phyloP scores from a whole-genome alignment of 1,284 basidiomycete genomes.

The Cutaneotrichosporon curvatum region DNA sequence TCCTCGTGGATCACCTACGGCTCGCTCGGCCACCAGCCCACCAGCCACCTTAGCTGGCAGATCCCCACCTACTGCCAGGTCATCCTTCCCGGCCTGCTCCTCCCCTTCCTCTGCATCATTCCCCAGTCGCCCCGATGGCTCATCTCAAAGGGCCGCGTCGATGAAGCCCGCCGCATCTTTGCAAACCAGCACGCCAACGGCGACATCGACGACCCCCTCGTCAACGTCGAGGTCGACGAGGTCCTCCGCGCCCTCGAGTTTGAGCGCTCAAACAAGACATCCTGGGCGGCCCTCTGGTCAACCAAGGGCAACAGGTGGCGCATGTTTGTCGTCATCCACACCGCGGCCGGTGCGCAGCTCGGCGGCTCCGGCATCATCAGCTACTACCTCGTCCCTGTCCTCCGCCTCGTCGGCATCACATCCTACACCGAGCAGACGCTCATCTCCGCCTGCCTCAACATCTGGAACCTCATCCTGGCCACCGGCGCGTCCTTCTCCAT shows the following conservation, averaged over 20 bases:
- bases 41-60: too few relatives aligned
- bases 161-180: conserved; percentile 33
- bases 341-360: conserved; percentile 44
- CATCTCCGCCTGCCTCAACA: conserved; percentile 21
- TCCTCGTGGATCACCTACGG: conserved; percentile 61
- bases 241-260: conserved; percentile 23
- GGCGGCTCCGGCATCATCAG: conserved; percentile 41
- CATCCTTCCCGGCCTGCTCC: conserved; percentile 38
- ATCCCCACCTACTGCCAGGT: conserved; percentile 29
- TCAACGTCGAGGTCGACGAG: conserved; percentile 35
- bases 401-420: conserved; percentile 17
- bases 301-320: conserved; percentile 19
- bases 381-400: conserved; percentile 25
- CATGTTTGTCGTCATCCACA: conserved; percentile 34
- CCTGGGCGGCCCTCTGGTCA: too few relatives aligned
- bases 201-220: conserved; percentile 32
- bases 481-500: too few relatives aligned
- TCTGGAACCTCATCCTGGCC: conserved; percentile 30
- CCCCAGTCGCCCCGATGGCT: conserved; percentile 53
- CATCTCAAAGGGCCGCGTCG: conserved; percentile 34
- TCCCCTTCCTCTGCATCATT: conserved; percentile 44
- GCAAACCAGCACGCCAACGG: too few relatives aligned
- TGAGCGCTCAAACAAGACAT: conserved; percentile 31
- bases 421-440: conserved; percentile 11
- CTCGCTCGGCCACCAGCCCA: conserved; percentile 46